A percentile compares a stretch with the other conserved stretches of the same genome.
These are phyloP conservation scores for Oemleria cerasiformis DNA, from an alignment of 306 rosid genomes.

Conservation along the genomic window DNA sequence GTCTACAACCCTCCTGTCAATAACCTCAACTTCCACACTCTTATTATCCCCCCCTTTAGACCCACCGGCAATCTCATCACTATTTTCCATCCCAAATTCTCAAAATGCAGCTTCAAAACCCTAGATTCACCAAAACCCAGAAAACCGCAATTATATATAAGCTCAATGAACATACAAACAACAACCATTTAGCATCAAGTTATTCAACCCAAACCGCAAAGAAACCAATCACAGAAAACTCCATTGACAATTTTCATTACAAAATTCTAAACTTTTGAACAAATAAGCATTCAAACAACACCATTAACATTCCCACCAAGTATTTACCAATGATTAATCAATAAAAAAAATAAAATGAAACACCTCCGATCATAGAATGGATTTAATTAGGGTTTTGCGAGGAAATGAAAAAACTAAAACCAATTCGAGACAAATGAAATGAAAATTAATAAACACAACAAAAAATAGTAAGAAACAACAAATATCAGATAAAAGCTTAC, in stretches of 20 bases:
- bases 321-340: background rate
- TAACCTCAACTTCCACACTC: constrained; percentile 35
- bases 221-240: constrained; percentile 11
- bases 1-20: constrained; percentile 30
- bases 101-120: constrained; percentile 34
- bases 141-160: constrained; percentile 1
- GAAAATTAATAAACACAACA: background rate
- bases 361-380: constrained; percentile 27
- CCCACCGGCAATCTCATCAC: constrained; percentile 38
- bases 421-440: background rate
- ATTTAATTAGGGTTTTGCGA: constrained; percentile 42
- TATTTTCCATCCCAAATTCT: constrained; percentile 55
- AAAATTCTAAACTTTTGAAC: constrained; percentile 13
- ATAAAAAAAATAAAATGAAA: background rate
- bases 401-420: background rate
- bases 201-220: background rate
- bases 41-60: constrained; percentile 38
- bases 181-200: background rate
- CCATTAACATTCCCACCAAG: background rate
- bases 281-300: background rate
- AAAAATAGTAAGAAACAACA: constrained; percentile 5
- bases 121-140: constrained; percentile 45
- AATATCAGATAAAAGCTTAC: constrained; percentile 37
- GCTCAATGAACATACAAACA: background rate
- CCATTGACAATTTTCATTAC: constrained; percentile 4